Percentiles rank a stretch among this genome's conserved stretches.
These are phyloP conservation scores for Psilocybe sp. DNA, from an alignment of 768 basidiomycete species.

Conservation along the genomic window DNA sequence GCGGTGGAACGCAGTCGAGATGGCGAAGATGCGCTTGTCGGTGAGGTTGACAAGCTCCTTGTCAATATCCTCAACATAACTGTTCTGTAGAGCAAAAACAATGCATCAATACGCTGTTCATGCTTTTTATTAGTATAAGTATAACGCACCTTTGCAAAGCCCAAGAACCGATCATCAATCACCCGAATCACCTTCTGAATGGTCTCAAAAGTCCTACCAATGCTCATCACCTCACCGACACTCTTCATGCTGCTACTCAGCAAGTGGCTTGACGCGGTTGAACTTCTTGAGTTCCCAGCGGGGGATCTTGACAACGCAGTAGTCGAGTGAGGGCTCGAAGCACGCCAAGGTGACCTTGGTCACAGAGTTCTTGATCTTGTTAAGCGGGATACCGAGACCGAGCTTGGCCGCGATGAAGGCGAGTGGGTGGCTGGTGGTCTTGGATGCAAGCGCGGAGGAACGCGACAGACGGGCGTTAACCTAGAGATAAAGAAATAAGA, in stretches of 20 bases:
- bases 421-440: constrained; percentile 96
- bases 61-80: no score
- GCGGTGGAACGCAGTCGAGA: constrained; percentile 88
- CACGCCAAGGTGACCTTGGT: constrained; percentile 96
- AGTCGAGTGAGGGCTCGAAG: constrained; percentile 97
- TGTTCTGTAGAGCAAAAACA: constrained; percentile 87
- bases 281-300: constrained; percentile 98
- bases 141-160: constrained; percentile 76
- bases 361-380: constrained; percentile 97
- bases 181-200: constrained; percentile 97
- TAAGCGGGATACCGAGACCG: constrained; percentile 93
- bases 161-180: constrained; percentile 92
- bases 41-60: constrained; percentile 93
- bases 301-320: constrained; percentile 97
- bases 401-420: constrained; percentile 99
- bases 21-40: constrained; percentile 95
- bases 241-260: no score
- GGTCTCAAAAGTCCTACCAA: constrained; percentile 96
- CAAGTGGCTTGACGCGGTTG: no score
- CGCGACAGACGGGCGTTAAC: constrained; percentile 95
- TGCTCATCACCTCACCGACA: no score
- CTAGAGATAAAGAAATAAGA: constrained; percentile 17
- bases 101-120: background rate
- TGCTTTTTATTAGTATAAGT: background rate
- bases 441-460: constrained; percentile 96